phyloP scores from a whole-genome alignment of 441 rosid species.

The Eutrema salsugineum region DNA sequence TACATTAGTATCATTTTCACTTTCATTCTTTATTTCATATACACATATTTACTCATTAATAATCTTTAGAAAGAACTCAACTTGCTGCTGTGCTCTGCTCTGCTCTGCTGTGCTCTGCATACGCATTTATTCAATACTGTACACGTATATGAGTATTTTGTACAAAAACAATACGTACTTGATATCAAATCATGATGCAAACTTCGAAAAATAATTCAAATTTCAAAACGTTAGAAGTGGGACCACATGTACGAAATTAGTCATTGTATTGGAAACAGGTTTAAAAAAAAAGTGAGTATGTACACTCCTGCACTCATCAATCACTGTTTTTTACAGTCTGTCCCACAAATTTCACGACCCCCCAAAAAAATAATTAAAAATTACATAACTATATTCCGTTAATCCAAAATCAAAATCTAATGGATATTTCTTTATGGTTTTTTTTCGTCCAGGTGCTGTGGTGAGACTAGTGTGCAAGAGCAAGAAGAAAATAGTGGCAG shows the following conservation, averaged over 20 bases:
- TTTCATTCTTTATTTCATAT: neutral
- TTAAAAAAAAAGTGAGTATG: neutral
- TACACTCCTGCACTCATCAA: slow-evolving; percentile 17
- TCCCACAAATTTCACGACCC: neutral
- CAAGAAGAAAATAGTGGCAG: slow-evolving; percentile 12
- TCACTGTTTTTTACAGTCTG: slow-evolving; percentile 26
- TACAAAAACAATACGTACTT: slow-evolving; percentile 2
- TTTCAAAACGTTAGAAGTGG: slow-evolving; percentile 16
- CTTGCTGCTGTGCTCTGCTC: neutral
- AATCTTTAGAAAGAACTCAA: neutral
- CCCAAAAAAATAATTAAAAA: neutral
- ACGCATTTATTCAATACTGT: neutral
- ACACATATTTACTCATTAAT: neutral
- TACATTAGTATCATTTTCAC: neutral
- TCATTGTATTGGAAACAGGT: slow-evolving; percentile 10
- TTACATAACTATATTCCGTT: neutral
- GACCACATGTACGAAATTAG: slow-evolving; percentile 14
- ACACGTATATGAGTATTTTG: neutral
- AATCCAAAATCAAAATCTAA: neutral
- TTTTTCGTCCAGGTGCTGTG: slow-evolving; percentile 25
- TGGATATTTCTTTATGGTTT: neutral
- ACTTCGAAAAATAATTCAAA: slow-evolving; percentile 25
- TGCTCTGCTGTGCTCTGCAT: neutral
- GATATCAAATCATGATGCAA: slow-evolving; percentile 1
- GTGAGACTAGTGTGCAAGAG: slow-evolving; percentile 25